Percentiles rank a stretch among this genome's conserved stretches.
Conservation (phyloP, 257 asterid genomes). For the Linaria vulgaris region DNA sequence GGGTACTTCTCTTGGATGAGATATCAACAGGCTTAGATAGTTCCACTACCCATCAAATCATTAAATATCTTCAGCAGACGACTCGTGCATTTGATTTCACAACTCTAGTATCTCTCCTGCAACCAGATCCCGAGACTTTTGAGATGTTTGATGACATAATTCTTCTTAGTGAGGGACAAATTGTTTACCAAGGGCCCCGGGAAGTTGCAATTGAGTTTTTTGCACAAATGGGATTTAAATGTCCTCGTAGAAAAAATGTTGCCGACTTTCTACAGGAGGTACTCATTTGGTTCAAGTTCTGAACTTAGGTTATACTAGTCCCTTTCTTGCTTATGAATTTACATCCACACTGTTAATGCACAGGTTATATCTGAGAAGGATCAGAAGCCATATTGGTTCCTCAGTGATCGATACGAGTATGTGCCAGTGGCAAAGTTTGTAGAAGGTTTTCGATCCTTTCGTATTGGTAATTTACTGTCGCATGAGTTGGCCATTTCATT, state of each 20-base stretch:
- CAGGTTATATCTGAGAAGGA: constrained; percentile 72
- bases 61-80: constrained; percentile 65
- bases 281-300: constrained; percentile 25
- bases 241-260: constrained; percentile 80
- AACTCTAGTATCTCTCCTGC: constrained; percentile 74
- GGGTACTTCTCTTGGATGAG: constrained; percentile 86
- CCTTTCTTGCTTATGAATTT: constrained; percentile 21
- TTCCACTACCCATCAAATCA: constrained; percentile 83
- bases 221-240: constrained; percentile 65
- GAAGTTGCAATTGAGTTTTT: constrained; percentile 62
- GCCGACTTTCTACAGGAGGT: constrained; percentile 93
- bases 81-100: constrained; percentile 69
- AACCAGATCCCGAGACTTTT: constrained; percentile 93
- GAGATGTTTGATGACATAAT: constrained; percentile 82
- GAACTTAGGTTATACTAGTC: constrained; percentile 12
- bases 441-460: constrained; percentile 57
- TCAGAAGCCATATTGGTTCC: constrained; percentile 77
- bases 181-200: constrained; percentile 86
- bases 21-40: constrained; percentile 92
- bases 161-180: constrained; percentile 76
- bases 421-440: constrained; percentile 53
- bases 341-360: constrained; percentile 23
- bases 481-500: constrained; percentile 53
- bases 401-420: constrained; percentile 42
- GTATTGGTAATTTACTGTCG: constrained; percentile 44